phyloP scores from a whole-genome alignment of 805 yeast species.

The Yarrowia sp. region DNA sequence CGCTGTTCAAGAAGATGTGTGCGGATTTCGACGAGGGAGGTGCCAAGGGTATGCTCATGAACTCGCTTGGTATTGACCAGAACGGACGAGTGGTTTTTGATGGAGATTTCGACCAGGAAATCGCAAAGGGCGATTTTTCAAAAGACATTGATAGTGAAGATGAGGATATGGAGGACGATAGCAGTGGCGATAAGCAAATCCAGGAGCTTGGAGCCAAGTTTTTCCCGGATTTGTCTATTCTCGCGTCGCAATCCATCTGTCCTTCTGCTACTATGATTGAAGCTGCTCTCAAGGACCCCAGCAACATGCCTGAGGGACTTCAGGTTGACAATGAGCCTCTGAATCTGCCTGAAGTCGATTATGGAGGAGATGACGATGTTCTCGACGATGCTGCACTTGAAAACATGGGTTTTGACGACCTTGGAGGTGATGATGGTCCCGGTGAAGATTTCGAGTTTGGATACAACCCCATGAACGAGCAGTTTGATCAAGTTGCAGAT shows the following conservation, averaged over 20 bases:
- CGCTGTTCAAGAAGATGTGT: conserved; percentile 45
- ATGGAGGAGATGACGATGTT: conserved; percentile 31
- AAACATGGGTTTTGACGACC: conserved; percentile 18
- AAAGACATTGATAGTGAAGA: conserved; percentile 36
- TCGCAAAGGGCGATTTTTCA: conserved; percentile 27
- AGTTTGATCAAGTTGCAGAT: not conserved
- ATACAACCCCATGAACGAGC: conserved; percentile 18
- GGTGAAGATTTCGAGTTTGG: conserved; percentile 17
- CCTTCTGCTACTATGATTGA: conserved; percentile 68
- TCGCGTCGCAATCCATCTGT: conserved; percentile 47
- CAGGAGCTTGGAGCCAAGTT: conserved; percentile 31
- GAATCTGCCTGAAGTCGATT: conserved; percentile 28
- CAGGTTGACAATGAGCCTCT: not conserved
- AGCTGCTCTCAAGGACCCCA: conserved; percentile 48
- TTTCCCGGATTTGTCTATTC: conserved; percentile 33
- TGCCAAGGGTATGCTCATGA: conserved; percentile 47
- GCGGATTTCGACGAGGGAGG: conserved; percentile 49
- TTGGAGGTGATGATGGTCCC: conserved; percentile 7
- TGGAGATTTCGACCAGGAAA: conserved; percentile 51
- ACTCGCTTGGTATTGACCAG: conserved; percentile 47
- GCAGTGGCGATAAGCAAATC: not conserved
- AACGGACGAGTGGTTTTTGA: conserved; percentile 64
- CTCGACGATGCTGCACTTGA: conserved; percentile 31
- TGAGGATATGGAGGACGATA: conserved; percentile 30
- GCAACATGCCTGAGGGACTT: conserved; percentile 40